Evolutionary conservation across 2,329 filamentous ascomycete genomes (phyloP).

Genomic region (Verticillium nonalfalfae): DNA sequence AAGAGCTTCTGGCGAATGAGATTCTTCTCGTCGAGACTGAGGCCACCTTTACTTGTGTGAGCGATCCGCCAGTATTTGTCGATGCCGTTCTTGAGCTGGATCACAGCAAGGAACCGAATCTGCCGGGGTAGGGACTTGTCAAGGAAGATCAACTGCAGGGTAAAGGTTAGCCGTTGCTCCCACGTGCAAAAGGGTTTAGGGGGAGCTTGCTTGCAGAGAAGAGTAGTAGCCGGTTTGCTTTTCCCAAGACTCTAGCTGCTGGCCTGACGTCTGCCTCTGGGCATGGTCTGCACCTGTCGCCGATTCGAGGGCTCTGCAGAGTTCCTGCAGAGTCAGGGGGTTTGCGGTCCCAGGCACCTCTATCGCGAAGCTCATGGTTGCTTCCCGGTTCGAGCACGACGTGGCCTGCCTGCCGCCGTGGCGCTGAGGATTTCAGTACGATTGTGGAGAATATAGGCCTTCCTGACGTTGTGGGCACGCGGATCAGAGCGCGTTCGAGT

Average conservation of each 20-base stretch:
- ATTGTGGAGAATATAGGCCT: not conserved
- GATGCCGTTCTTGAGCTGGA: conserved; percentile 94
- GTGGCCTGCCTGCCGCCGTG: not conserved
- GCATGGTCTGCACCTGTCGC: conserved; percentile 56
- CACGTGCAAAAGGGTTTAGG: not conserved
- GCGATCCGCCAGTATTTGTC: conserved; percentile 85
- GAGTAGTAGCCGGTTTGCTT: conserved; percentile 59
- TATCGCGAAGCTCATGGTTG: conserved; percentile 61
- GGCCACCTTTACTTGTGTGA: conserved; percentile 51
- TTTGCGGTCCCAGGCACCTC: conserved; percentile 79
- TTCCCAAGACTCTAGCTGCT: conserved; percentile 70
- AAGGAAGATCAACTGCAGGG: conserved; percentile 65
- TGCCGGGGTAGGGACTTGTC: conserved; percentile 71
- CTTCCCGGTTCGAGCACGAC: not conserved
- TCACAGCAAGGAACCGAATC: conserved; percentile 82
- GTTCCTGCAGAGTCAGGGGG: conserved; percentile 56
- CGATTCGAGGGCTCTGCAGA: conserved; percentile 57
- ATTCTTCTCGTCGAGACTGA: conserved; percentile 69
- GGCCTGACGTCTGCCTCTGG: conserved; percentile 60
- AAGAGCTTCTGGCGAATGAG: conserved; percentile 70
- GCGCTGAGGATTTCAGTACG: not conserved
- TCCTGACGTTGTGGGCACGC: not conserved
- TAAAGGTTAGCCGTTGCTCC: conserved; percentile 1
- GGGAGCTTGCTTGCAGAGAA: conserved; percentile 53
- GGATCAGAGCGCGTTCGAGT: not conserved